Evolutionary conservation across 345 rosid genomes (phyloP).

Genomic region (Erucastrum elatum): DNA sequence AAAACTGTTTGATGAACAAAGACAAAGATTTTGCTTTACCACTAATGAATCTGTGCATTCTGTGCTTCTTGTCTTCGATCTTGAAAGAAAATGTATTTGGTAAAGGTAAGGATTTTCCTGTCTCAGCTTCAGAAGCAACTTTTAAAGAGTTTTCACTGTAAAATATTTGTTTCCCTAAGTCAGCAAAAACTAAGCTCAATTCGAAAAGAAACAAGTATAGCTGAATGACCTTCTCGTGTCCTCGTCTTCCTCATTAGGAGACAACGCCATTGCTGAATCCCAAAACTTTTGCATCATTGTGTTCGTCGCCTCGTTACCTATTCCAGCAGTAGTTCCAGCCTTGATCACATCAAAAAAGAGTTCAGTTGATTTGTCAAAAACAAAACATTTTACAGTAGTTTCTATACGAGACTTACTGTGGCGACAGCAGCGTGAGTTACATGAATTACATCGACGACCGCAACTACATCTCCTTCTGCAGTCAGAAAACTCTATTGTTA

Average conservation of each 20-base stretch:
- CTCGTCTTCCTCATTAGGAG: constrained; percentile 81
- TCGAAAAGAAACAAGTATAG: constrained; percentile 20
- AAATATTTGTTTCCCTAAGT: constrained; percentile 5
- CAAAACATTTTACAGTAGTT: constrained; percentile 1
- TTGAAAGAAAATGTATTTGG: constrained; percentile 73
- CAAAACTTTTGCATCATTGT: constrained; percentile 97
- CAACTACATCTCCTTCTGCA: constrained; percentile 80
- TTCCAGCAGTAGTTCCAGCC: constrained; percentile 79
- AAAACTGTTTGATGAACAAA: constrained; percentile 8
- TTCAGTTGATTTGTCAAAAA: not conserved
- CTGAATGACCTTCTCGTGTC: constrained; percentile 67
- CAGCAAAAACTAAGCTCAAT: not conserved
- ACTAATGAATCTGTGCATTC: constrained; percentile 91
- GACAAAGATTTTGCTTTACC: constrained; percentile 47
- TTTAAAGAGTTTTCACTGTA: constrained; percentile 84
- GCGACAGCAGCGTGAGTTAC: constrained; percentile 97
- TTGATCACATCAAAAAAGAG: constrained; percentile 45
- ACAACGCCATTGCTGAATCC: constrained; percentile 90
- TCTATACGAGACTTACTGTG: constrained; percentile 57
- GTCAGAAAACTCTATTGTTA: constrained; percentile 25
- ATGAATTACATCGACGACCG: constrained; percentile 88
- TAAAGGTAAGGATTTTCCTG: constrained; percentile 56
- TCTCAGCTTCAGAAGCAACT: constrained; percentile 77
- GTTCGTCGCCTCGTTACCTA: constrained; percentile 69
- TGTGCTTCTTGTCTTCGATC: constrained; percentile 75